phyloP scores from a whole-genome alignment of 148 eudicot species.

The Chenopodium suecicum region DNA sequence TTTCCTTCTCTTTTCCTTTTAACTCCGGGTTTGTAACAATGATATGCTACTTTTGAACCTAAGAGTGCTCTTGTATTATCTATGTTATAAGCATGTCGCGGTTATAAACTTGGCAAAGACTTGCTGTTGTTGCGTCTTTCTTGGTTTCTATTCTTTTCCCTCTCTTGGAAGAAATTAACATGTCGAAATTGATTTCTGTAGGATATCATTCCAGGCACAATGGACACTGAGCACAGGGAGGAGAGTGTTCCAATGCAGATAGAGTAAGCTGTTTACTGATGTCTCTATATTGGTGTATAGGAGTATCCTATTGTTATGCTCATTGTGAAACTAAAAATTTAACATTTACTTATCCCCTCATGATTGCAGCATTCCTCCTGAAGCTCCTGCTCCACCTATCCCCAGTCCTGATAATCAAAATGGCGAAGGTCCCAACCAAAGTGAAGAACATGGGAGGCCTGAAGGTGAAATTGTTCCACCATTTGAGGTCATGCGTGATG shows the following conservation, averaged over 20 bases:
- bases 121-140: background rate
- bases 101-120: background rate
- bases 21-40: background rate
- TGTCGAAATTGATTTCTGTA: constrained; percentile 6
- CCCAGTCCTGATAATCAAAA: background rate
- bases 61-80: background rate
- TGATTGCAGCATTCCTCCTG: constrained; percentile 38
- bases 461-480: constrained; percentile 27
- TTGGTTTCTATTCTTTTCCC: background rate
- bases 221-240: constrained; percentile 17
- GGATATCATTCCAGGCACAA: constrained; percentile 29
- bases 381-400: constrained; percentile 18
- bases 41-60: background rate
- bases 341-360: background rate
- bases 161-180: background rate
- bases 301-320: background rate
- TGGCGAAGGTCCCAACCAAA: background rate
- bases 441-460: constrained; percentile 17
- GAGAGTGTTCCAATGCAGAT: constrained; percentile 37
- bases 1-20: background rate
- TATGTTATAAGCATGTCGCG: background rate
- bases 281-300: too few relatives aligned
- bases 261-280: constrained; percentile 40
- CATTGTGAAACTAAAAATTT: background rate
- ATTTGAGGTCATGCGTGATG: constrained; percentile 55